These are phyloP conservation scores for Alternaria conjuncta DNA, from an alignment of 2,329 filamentous ascomycete species.

Conservation along the genomic window DNA sequence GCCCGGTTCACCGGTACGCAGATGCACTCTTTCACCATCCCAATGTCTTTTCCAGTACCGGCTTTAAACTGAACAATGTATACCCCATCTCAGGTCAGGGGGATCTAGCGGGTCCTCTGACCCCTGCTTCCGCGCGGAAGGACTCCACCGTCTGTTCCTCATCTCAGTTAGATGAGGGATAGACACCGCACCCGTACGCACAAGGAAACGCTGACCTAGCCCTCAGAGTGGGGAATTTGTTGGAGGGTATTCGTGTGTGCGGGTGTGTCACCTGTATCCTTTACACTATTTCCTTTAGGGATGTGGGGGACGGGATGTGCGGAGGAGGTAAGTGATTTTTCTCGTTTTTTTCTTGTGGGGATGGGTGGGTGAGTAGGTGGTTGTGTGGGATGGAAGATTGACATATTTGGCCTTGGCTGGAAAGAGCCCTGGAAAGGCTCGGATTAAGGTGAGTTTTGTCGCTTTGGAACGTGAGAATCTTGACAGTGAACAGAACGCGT, in stretches of 20 bases:
- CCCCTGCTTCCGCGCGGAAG: no score
- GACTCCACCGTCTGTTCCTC: no score
- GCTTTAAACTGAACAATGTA: no score
- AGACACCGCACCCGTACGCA: background rate
- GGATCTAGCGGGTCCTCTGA: no score
- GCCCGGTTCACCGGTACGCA: no score
- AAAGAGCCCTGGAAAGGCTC: no score
- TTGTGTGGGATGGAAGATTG: background rate
- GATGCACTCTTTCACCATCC: no score
- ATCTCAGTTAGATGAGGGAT: no score
- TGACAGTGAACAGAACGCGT: background rate
- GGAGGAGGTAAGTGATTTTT: background rate
- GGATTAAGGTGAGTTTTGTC: background rate
- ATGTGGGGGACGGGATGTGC: no score
- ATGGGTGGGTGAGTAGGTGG: background rate
- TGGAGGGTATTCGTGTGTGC: slow-evolving; percentile 34
- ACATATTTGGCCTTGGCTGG: background rate
- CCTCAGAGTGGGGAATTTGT: slow-evolving; percentile 46
- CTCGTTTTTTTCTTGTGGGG: background rate
- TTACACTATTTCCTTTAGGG: no score
- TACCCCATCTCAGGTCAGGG: no score
- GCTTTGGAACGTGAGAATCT: background rate
- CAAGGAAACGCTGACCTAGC: slow-evolving; percentile 25
- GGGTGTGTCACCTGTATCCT: slow-evolving; percentile 42
- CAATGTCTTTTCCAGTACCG: no score